Evolutionary conservation across 2,329 filamentous ascomycete species (phyloP).

Genomic region (Lasiodiplodia gonubiensis): DNA sequence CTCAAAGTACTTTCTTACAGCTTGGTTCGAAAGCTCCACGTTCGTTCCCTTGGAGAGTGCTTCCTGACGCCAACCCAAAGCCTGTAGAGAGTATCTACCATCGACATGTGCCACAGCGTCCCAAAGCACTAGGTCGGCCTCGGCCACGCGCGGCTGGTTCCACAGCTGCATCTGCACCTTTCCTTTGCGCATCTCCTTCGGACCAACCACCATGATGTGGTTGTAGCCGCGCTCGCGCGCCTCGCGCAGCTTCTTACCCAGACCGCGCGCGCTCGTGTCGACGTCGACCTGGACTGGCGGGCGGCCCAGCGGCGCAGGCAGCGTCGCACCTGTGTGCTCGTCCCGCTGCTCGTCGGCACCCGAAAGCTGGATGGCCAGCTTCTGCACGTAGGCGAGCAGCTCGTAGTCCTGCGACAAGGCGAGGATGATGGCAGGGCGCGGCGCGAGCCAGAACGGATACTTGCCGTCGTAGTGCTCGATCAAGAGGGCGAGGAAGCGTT

Average conservation of each 20-base stretch:
- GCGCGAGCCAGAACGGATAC: slow-evolving; percentile 90
- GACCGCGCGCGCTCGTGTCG: slow-evolving; percentile 65
- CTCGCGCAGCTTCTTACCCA: slow-evolving; percentile 73
- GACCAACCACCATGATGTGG: slow-evolving; percentile 73
- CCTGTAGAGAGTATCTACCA: too few relatives aligned
- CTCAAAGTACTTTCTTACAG: slow-evolving; percentile 6
- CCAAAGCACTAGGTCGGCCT: neutral
- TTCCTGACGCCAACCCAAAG: too few relatives aligned
- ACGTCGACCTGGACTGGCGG: slow-evolving; percentile 67
- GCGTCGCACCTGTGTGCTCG: slow-evolving; percentile 38
- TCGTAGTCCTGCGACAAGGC: slow-evolving; percentile 67
- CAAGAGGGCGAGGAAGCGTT: slow-evolving; percentile 81
- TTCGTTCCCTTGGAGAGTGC: neutral
- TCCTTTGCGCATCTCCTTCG: slow-evolving; percentile 37
- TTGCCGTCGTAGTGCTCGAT: slow-evolving; percentile 81
- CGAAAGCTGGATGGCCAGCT: slow-evolving; percentile 42
- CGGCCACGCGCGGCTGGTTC: slow-evolving; percentile 8
- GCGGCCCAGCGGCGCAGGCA: slow-evolving; percentile 59
- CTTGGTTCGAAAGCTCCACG: neutral
- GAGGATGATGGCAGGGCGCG: slow-evolving; percentile 75
- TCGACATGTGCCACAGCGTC: neutral
- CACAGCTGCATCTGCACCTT: slow-evolving; percentile 12
- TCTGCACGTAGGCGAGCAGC: slow-evolving; percentile 57
- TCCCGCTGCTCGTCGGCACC: slow-evolving; percentile 36
- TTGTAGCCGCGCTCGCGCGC: slow-evolving; percentile 76